A percentile compares a stretch with the other conserved stretches of the same genome.
Evolutionary conservation across 2,329 filamentous ascomycete species (phyloP).

Genomic region (Microdochium paspali): DNA sequence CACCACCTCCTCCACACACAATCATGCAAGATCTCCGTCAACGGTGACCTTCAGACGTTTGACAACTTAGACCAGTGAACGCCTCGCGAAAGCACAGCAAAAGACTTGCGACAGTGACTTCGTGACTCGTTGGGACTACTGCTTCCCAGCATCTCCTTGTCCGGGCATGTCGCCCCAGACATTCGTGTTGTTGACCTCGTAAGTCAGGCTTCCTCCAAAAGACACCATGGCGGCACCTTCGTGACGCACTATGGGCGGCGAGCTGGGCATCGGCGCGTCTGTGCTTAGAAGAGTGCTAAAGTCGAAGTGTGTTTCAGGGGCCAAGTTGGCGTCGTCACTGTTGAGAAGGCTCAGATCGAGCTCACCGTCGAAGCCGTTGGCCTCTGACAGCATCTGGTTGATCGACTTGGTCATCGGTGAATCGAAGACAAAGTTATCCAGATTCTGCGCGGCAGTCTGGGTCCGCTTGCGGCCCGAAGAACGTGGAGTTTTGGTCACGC

Average conservation of each 20-base stretch:
- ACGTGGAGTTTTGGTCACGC: conserved; percentile 3
- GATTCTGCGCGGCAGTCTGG: not conserved
- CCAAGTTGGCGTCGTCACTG: conserved; percentile 21
- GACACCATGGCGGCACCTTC: conserved; percentile 8
- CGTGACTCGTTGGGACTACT: no score
- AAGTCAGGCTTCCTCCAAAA: conserved; percentile 10
- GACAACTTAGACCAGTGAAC: no score
- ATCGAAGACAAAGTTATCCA: conserved; percentile 3
- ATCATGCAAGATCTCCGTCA: no score
- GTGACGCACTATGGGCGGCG: conserved; percentile 28
- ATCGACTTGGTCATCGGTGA: conserved; percentile 30
- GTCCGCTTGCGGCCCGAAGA: conserved; percentile 7
- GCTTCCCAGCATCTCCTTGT: not conserved
- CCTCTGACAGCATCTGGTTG: conserved; percentile 53
- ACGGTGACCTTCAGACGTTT: no score
- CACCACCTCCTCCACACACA: no score
- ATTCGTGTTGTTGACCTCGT: conserved; percentile 3
- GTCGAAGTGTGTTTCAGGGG: conserved; percentile 25
- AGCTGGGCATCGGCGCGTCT: conserved; percentile 37
- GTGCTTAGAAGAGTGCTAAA: conserved; percentile 38
- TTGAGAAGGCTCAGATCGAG: conserved; percentile 33
- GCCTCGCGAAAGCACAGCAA: no score
- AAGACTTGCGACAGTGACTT: no score
- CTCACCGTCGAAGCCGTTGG: conserved; percentile 31
- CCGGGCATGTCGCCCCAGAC: not conserved